phyloP scores from a whole-genome alignment of 495 filamentous ascomycete species.

The Haplographium delicatum region DNA sequence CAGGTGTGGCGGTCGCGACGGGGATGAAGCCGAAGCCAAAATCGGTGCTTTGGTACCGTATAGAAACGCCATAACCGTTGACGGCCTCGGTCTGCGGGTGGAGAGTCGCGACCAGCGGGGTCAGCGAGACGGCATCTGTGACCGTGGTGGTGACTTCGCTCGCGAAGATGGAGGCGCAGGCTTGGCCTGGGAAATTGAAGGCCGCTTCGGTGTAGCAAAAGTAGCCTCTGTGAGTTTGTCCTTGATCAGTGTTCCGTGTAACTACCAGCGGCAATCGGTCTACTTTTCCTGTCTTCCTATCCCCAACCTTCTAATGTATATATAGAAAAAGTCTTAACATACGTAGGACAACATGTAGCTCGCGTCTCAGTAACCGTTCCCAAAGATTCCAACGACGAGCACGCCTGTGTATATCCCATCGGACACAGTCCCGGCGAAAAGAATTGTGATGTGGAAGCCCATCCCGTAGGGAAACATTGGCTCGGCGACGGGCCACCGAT shows the following conservation, averaged over 20 bases:
- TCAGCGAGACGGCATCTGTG: not conserved
- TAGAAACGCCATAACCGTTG: constrained; percentile 2
- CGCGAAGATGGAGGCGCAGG: constrained; percentile 1
- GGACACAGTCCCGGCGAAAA: constrained; percentile 10
- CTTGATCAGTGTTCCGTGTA: not conserved
- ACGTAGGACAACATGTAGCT: constrained; percentile 11
- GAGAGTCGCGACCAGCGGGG: not conserved
- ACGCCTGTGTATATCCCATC: constrained; percentile 1
- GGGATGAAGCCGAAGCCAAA: not conserved
- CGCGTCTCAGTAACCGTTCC: not conserved
- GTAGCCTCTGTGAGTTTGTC: not conserved
- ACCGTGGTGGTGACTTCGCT: not conserved
- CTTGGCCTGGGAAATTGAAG: constrained; percentile 3
- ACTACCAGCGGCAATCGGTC: not conserved
- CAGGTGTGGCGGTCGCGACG: not conserved
- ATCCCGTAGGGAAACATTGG: not conserved
- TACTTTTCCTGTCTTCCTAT: too few species aligned
- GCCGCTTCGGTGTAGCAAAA: not conserved
- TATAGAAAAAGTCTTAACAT: too few species aligned
- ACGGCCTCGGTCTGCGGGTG: not conserved
- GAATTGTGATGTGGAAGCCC: not conserved
- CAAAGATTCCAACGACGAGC: not conserved
- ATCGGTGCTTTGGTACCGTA: constrained; percentile 5
- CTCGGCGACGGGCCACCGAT: not conserved
- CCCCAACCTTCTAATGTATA: too few species aligned